Evolutionary conservation across 2,329 filamentous ascomycete species (phyloP).

Genomic region (Fusarium duplospermum): DNA sequence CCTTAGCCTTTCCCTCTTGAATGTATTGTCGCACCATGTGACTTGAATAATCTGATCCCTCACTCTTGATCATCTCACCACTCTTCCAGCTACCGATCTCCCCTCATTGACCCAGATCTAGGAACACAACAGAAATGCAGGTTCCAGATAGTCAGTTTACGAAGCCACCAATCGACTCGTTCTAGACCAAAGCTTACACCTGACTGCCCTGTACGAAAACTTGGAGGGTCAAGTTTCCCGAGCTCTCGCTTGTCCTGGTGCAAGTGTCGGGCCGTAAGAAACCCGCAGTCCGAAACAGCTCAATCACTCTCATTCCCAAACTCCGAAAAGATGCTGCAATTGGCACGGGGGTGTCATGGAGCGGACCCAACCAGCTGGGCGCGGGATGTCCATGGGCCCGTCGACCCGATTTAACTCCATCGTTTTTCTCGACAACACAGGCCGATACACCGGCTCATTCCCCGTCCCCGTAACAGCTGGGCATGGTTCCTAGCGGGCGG

Average conservation of each 20-base stretch:
- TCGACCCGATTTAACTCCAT: conserved; percentile 26
- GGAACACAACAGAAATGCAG: conserved; percentile 10
- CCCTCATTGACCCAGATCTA: conserved; percentile 26
- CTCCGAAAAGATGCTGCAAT: conserved; percentile 7
- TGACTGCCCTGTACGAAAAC: not conserved
- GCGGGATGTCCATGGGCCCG: conserved; percentile 26
- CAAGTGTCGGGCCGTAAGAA: not conserved
- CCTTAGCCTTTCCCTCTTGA: not conserved
- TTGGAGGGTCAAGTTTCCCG: not conserved
- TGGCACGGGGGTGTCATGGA: conserved; percentile 19
- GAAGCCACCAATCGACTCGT: conserved; percentile 14
- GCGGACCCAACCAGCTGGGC: conserved; percentile 25
- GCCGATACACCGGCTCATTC: conserved; percentile 16
- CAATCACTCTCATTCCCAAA: conserved; percentile 5
- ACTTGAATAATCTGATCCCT: conserved; percentile 15
- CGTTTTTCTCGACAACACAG: conserved; percentile 11
- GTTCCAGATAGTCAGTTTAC: not conserved
- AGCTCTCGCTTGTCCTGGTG: not conserved
- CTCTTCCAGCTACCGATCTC: conserved; percentile 11
- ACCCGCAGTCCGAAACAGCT: conserved; percentile 14
- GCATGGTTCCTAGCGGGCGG: conserved; percentile 16
- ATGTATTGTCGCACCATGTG: conserved; percentile 6
- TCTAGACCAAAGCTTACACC: not conserved
- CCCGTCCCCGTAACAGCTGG: conserved; percentile 4
- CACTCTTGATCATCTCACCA: conserved; percentile 31